Percentiles rank a stretch among this genome's conserved stretches.
These are phyloP conservation scores for Gynostemma pentaphyllum DNA, from an alignment of 306 rosid species.

Conservation along the genomic window DNA sequence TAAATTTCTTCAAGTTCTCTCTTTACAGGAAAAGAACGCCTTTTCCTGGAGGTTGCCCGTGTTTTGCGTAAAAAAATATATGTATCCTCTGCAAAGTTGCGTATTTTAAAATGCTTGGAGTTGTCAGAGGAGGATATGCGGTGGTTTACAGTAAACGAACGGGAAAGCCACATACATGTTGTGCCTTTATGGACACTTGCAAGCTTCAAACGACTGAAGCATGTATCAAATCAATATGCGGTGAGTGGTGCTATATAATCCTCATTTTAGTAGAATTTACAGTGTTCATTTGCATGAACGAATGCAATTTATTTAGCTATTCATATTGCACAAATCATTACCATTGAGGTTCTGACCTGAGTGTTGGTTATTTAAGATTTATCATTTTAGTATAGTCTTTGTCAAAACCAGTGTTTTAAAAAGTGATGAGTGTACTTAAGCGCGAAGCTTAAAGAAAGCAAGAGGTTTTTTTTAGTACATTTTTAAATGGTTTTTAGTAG, in stretches of 20 bases:
- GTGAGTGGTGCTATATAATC: constrained; percentile 25
- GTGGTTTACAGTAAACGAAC: constrained; percentile 77
- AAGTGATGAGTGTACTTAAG: too few species aligned
- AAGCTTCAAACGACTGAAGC: constrained; percentile 86
- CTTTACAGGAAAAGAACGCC: constrained; percentile 74
- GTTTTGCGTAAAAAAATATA: constrained; percentile 65
- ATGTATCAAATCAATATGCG: constrained; percentile 59
- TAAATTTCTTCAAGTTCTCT: background rate
- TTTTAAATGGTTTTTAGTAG: background rate
- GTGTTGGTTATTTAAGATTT: background rate
- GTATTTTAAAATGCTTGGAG: constrained; percentile 63
- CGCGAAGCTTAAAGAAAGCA: too few species aligned
- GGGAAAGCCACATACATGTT: constrained; percentile 85
- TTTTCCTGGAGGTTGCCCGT: constrained; percentile 92
- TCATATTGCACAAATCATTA: background rate
- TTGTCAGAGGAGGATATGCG: constrained; percentile 69
- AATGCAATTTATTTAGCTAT: background rate
- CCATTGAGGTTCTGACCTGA: background rate
- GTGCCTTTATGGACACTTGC: constrained; percentile 95
- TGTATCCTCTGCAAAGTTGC: constrained; percentile 69
- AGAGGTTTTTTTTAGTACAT: too few species aligned
- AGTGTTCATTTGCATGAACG: background rate
- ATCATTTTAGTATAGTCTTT: background rate
- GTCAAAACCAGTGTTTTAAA: too few species aligned
- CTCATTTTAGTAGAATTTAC: background rate